Conservation (phyloP, 768 basidiomycete species). For the Omphalotus guepiniiformis region DNA sequence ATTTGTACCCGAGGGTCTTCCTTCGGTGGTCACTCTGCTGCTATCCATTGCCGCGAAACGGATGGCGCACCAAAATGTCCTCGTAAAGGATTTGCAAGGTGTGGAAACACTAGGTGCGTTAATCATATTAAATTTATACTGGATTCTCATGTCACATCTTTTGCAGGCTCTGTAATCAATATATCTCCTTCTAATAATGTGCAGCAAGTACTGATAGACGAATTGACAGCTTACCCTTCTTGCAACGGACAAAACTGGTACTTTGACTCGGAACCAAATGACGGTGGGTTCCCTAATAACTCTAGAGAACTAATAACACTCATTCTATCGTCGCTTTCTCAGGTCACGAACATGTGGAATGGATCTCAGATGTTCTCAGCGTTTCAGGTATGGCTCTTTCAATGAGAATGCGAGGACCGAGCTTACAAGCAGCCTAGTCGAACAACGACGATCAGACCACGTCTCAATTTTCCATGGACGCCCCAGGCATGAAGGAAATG, state of each 20-base stretch:
- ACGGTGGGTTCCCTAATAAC: no score
- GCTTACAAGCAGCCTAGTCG: slow-evolving; percentile 31
- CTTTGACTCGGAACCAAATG: slow-evolving; percentile 70
- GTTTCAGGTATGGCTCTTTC: slow-evolving; percentile 41
- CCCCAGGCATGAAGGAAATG: slow-evolving; percentile 61
- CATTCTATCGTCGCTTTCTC: slow-evolving; percentile 32
- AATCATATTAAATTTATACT: slow-evolving; percentile 23
- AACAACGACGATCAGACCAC: slow-evolving; percentile 63
- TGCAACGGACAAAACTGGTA: slow-evolving; percentile 72
- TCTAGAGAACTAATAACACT: background rate
- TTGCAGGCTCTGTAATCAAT: slow-evolving; percentile 19
- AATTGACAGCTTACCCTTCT: slow-evolving; percentile 49
- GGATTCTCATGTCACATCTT: background rate
- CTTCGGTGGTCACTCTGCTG: slow-evolving; percentile 63
- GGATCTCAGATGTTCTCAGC: slow-evolving; percentile 58
- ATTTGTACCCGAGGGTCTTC: slow-evolving; percentile 53
- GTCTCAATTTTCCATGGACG: slow-evolving; percentile 42
- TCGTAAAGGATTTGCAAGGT: slow-evolving; percentile 73
- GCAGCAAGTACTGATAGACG: background rate
- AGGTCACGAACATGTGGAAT: slow-evolving; percentile 67
- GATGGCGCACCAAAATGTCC: slow-evolving; percentile 66
- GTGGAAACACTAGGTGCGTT: slow-evolving; percentile 69
- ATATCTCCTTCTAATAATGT: background rate
- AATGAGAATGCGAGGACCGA: background rate
- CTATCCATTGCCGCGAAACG: slow-evolving; percentile 67